Percentiles rank a stretch among this genome's conserved stretches.
Evolutionary conservation across 768 basidiomycete species (phyloP).

Genomic region (Lentinula edodes): DNA sequence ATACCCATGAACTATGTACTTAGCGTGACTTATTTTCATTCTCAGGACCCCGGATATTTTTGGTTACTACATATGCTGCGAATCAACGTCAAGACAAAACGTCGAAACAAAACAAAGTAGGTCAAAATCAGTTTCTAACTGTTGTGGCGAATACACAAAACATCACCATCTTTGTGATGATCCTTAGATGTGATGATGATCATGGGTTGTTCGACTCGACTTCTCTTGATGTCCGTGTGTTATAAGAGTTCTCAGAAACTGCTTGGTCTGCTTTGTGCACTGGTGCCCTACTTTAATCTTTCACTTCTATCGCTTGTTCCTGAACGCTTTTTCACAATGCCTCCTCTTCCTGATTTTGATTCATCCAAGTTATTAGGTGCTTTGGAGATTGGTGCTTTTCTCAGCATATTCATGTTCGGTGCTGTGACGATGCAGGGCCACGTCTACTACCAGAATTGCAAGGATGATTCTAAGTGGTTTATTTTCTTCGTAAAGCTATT

Average conservation of each 20-base stretch:
- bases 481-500: not conserved
- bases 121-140: no score
- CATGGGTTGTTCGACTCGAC: no score
- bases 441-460: conserved; percentile 2
- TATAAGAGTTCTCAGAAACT: not conserved
- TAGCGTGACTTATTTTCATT: no score
- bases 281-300: not conserved
- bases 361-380: not conserved
- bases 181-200: no score
- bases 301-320: not conserved
- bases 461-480: not conserved
- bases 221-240: no score
- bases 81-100: no score
- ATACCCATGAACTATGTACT: no score
- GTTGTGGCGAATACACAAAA: no score
- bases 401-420: conserved; percentile 3
- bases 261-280: not conserved
- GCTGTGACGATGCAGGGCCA: not conserved
- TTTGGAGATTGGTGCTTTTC: conserved; percentile 1
- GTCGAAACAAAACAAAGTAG: no score
- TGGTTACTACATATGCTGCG: no score
- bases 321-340: not conserved
- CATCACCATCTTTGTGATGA: no score
- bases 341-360: not conserved
- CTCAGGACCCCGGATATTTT: no score